phyloP scores from a whole-genome alignment of 2,329 filamentous ascomycete genomes.

The Fusarium duplospermum region DNA sequence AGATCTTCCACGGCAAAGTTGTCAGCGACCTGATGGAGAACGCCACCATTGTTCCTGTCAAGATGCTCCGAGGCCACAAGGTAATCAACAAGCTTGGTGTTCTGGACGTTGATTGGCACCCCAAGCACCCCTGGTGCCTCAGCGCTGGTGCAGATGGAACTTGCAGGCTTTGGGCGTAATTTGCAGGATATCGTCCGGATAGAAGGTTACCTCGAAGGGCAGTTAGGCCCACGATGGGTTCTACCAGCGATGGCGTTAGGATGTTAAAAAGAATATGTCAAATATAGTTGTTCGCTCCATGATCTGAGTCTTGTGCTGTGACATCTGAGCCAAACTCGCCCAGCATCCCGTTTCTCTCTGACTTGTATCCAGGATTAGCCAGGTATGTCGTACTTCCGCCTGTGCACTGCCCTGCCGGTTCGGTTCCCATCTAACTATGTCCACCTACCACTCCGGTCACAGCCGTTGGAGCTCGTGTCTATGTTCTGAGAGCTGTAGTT shows the following conservation, averaged over 20 bases:
- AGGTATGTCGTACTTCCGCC: not conserved
- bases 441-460: not conserved
- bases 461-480: not conserved
- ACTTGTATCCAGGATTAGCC: not conserved
- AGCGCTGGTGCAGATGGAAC: conserved; percentile 95
- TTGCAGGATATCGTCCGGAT: not conserved
- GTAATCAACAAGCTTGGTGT: conserved; percentile 89
- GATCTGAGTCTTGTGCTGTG: not conserved
- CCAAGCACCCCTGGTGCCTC: conserved; percentile 91
- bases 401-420: not conserved
- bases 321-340: not conserved
- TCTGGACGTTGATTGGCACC: conserved; percentile 96
- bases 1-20: conserved; percentile 97
- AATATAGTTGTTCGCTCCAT: not conserved
- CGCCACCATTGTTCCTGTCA: conserved; percentile 94
- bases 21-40: conserved; percentile 96
- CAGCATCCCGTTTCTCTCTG: not conserved
- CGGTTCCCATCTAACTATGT: not conserved
- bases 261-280: conserved; percentile 17
- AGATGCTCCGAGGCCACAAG: conserved; percentile 91
- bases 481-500: not conserved
- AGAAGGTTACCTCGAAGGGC: not conserved
- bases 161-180: conserved; percentile 81
- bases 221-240: conserved; percentile 20
- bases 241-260: conserved; percentile 40